Conservation (phyloP, 2,329 filamentous ascomycete genomes). For the Colletotrichum spaethianum region DNA sequence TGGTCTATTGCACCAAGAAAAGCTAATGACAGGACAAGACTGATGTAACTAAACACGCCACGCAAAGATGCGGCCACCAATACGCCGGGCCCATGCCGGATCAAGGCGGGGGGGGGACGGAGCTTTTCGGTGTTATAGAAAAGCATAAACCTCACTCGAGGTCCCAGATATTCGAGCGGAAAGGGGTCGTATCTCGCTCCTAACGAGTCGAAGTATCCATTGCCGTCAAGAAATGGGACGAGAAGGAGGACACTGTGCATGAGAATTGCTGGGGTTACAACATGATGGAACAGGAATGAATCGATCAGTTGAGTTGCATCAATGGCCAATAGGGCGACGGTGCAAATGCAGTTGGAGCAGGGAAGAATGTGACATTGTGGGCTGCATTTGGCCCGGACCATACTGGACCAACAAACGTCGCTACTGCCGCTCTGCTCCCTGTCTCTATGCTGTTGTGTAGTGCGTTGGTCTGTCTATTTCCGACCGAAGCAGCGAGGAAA, state of each 20-base stretch:
- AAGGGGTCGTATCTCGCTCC: neutral
- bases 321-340: neutral
- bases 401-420: neutral
- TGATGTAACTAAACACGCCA: slow-evolving; percentile 40
- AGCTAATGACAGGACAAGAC: neutral
- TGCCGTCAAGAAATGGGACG: neutral
- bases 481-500: neutral
- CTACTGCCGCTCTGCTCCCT: too few species aligned
- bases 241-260: neutral
- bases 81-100: slow-evolving; percentile 29
- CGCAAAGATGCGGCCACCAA: slow-evolving; percentile 25
- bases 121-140: neutral
- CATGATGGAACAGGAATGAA: neutral
- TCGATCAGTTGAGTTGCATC: neutral
- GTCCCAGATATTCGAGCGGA: neutral
- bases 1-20: neutral
- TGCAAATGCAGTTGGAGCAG: neutral
- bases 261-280: neutral
- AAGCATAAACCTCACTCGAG: neutral
- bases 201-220: neutral
- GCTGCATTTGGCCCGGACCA: neutral
- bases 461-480: too few species aligned
- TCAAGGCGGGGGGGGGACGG: neutral
- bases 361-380: neutral
- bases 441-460: too few species aligned